A percentile compares a stretch with the other conserved stretches of the same genome.
phyloP scores from a whole-genome alignment of 139 green algal species.

The Ettlia oleoabundans region DNA sequence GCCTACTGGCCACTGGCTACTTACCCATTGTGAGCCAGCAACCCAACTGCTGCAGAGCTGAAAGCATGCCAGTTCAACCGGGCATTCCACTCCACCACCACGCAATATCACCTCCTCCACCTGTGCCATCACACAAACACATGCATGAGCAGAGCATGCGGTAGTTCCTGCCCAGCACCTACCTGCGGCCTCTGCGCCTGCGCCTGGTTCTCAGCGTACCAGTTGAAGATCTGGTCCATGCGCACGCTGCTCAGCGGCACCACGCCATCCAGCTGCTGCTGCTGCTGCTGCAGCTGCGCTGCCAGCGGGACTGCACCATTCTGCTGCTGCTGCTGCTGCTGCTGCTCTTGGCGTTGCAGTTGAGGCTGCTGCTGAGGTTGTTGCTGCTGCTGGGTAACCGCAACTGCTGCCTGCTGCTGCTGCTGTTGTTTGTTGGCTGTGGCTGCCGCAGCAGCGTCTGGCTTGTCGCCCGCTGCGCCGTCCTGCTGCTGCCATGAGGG shows the following conservation, averaged over 20 bases:
- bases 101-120: background rate
- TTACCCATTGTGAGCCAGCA: no score
- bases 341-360: background rate
- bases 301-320: background rate
- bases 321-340: background rate
- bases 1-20: no score
- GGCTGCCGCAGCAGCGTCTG: background rate
- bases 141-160: no score
- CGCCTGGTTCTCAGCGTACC: background rate
- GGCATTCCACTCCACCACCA: no score
- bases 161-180: background rate
- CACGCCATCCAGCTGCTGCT: background rate
- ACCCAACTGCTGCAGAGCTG: no score
- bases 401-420: background rate
- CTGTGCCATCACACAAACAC: background rate
- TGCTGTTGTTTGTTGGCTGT: background rate
- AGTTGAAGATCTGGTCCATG: constrained; percentile 27
- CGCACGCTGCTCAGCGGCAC: constrained; percentile 19
- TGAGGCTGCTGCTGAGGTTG: background rate
- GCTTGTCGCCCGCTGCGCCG: background rate
- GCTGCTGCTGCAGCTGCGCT: constrained; percentile 26
- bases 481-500: constrained; percentile 29
- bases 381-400: constrained; percentile 3
- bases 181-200: constrained; percentile 2
- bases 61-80: no score